These are phyloP conservation scores for Margaritispora aquatica DNA, from an alignment of 495 filamentous ascomycete genomes.

Conservation along the genomic window DNA sequence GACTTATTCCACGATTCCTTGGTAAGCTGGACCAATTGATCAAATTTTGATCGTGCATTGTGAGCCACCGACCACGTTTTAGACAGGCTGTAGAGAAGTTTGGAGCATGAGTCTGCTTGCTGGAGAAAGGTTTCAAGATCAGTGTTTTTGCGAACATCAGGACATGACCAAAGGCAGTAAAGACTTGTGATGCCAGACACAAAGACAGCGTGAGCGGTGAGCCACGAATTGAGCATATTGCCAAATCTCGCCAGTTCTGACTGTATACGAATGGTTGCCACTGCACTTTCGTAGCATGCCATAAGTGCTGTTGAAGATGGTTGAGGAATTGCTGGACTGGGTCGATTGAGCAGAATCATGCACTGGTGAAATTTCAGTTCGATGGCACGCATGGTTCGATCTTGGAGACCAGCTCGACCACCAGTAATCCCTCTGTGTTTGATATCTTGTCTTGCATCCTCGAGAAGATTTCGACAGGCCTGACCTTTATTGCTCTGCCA, in stretches of 20 bases:
- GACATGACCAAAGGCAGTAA: slow-evolving; percentile 36
- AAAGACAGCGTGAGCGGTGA: slow-evolving; percentile 37
- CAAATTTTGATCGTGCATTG: neutral
- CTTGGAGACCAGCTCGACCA: neutral
- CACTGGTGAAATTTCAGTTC: slow-evolving; percentile 37
- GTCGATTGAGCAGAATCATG: slow-evolving; percentile 36
- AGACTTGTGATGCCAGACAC: slow-evolving; percentile 37
- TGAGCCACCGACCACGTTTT: neutral
- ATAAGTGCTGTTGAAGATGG: slow-evolving; percentile 31
- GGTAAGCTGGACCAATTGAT: neutral
- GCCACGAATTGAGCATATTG: slow-evolving; percentile 33
- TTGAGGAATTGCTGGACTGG: slow-evolving; percentile 36
- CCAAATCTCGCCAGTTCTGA: slow-evolving; percentile 32
- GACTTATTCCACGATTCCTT: neutral
- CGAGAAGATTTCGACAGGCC: neutral
- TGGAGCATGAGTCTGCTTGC: neutral
- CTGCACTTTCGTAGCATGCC: slow-evolving; percentile 33
- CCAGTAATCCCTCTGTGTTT: neutral
- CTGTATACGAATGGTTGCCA: slow-evolving; percentile 29
- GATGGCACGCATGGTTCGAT: neutral
- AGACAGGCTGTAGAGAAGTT: neutral
- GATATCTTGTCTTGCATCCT: neutral
- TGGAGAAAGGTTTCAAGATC: slow-evolving; percentile 31
- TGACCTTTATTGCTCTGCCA: neutral
- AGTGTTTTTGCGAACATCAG: slow-evolving; percentile 27